These are phyloP conservation scores for Xylaria cubensis DNA, from an alignment of 495 filamentous ascomycete species.

Conservation along the genomic window DNA sequence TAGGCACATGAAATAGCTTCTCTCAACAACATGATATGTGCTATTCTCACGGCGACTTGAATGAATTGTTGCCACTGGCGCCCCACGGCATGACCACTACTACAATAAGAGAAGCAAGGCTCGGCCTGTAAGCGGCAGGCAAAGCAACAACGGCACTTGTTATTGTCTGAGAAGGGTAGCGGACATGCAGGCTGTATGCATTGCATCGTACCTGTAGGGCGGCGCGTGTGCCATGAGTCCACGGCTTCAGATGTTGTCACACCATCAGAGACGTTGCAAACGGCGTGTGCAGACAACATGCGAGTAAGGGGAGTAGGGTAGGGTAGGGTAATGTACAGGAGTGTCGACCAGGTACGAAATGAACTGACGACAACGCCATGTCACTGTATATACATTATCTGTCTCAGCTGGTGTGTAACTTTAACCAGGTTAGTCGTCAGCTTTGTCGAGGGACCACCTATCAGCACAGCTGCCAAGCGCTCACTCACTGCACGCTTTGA, in stretches of 20 bases:
- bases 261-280: constrained; percentile 22
- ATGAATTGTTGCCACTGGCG: neutral
- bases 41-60: neutral
- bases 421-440: neutral
- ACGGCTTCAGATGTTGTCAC: constrained; percentile 22
- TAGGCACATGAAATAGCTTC: neutral
- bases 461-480: neutral
- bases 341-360: constrained; percentile 9
- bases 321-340: neutral
- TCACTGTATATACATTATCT: constrained; percentile 10
- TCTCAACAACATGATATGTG: neutral
- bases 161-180: constrained; percentile 1
- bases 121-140: constrained; percentile 6
- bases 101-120: neutral
- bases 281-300: constrained; percentile 17
- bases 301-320: neutral
- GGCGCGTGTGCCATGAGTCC: constrained; percentile 19
- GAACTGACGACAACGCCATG: constrained; percentile 15
- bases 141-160: neutral
- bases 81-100: neutral
- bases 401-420: constrained; percentile 21
- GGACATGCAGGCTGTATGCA: constrained; percentile 10
- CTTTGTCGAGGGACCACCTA: neutral
- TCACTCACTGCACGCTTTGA: neutral
- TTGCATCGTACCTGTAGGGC: constrained; percentile 19